phyloP scores from a whole-genome alignment of 106 monocot species.

The Agapanthus africanus region DNA sequence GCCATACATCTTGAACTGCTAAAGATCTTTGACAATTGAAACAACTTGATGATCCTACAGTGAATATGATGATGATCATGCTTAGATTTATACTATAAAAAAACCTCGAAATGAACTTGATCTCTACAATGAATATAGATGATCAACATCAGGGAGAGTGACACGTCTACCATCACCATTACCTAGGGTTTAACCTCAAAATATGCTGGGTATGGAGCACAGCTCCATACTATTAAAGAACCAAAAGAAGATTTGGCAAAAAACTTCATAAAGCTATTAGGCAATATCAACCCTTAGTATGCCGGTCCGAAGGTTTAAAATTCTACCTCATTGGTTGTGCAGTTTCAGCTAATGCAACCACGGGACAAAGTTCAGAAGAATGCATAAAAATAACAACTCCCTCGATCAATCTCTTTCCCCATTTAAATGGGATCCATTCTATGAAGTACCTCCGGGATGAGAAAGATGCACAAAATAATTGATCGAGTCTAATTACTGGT shows the following conservation, averaged over 20 bases:
- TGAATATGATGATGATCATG: no score
- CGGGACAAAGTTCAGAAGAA: background rate
- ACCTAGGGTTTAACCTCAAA: no score
- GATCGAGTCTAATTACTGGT: background rate
- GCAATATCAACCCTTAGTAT: background rate
- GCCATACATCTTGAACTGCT: no score
- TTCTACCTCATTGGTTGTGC: background rate
- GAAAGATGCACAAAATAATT: background rate
- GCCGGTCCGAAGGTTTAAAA: background rate
- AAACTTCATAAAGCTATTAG: background rate
- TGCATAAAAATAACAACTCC: background rate
- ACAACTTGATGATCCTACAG: no score
- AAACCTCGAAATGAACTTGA: background rate
- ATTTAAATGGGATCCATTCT: background rate
- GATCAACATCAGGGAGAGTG: background rate
- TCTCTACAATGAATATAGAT: background rate
- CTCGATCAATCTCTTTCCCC: background rate
- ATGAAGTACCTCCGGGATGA: no score
- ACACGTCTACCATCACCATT: no score
- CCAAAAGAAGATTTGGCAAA: background rate
- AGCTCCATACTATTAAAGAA: background rate
- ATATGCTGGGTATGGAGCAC: background rate
- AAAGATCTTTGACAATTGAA: no score
- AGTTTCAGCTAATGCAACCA: background rate
- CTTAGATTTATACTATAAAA: background rate